These are phyloP conservation scores for Pseudocercospora cruenta DNA, from an alignment of 2,329 filamentous ascomycete genomes.

Conservation along the genomic window DNA sequence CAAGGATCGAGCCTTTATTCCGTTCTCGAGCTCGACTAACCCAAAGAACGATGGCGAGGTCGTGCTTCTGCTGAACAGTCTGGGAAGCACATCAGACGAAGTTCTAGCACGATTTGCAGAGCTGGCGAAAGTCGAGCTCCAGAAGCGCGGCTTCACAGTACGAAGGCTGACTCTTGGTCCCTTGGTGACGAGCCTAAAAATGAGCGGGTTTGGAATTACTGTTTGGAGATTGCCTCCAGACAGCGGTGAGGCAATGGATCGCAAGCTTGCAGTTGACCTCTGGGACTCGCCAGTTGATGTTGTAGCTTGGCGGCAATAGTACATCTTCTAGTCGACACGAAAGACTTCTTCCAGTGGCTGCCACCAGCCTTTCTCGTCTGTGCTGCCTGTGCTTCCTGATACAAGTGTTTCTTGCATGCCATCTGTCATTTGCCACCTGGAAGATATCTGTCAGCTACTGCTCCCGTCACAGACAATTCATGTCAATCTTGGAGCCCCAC, in stretches of 20 bases:
- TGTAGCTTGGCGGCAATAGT: conserved; percentile 42
- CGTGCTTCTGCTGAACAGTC: conserved; percentile 41
- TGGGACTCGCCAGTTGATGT: conserved; percentile 43
- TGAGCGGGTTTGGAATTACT: conserved; percentile 45
- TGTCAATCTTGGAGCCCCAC: conserved; percentile 73
- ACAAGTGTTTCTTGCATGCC: conserved; percentile 68
- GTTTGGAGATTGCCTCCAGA: conserved; percentile 41
- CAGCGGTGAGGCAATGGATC: conserved; percentile 35
- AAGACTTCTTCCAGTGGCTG: conserved; percentile 71
- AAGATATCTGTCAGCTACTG: background rate
- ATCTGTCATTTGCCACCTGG: conserved; percentile 65
- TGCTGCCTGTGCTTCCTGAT: conserved; percentile 61
- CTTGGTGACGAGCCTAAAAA: conserved; percentile 43
- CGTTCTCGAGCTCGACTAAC: conserved; percentile 38
- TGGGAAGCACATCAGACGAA: conserved; percentile 43
- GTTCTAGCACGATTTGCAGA: conserved; percentile 42
- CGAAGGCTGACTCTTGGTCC: conserved; percentile 40
- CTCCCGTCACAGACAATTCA: background rate
- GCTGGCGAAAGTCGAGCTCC: conserved; percentile 36
- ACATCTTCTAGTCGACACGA: conserved; percentile 6
- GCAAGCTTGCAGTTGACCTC: conserved; percentile 36
- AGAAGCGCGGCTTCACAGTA: conserved; percentile 38
- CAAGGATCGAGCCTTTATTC: conserved; percentile 41
- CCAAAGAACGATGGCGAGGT: conserved; percentile 38
- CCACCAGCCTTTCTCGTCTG: conserved; percentile 66